phyloP scores from a whole-genome alignment of 2,329 filamentous ascomycete genomes.

The Allantophomopsis cytisporea region DNA sequence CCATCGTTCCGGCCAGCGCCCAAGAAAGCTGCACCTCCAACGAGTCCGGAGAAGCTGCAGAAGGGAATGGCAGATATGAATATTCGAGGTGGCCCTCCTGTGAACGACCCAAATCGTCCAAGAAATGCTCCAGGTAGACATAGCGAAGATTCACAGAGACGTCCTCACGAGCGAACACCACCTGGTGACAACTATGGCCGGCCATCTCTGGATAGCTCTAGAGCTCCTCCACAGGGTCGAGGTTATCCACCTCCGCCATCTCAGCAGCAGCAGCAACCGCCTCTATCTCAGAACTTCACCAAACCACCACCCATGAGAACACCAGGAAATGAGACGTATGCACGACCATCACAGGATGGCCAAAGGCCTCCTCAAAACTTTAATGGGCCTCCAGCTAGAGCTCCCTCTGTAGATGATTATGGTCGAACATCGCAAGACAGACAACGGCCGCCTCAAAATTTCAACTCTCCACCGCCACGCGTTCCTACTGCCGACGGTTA shows the following conservation, averaged over 20 bases:
- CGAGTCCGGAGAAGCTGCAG: conserved; percentile 22
- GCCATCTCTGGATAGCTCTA: conserved; percentile 10
- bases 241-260: conserved; percentile 8
- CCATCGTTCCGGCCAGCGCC: conserved; percentile 25
- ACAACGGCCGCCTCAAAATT: conserved; percentile 4
- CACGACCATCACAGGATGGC: conserved; percentile 1
- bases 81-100: conserved; percentile 8
- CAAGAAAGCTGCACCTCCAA: conserved; percentile 17
- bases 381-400: no score
- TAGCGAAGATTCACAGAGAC: conserved; percentile 5
- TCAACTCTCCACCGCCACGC: no score
- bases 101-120: conserved; percentile 4
- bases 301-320: conserved; percentile 2
- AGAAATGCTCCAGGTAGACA: conserved; percentile 11
- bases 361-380: conserved; percentile 3
- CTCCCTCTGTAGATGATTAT: conserved; percentile 9
- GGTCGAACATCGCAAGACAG: conserved; percentile 12
- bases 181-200: conserved; percentile 12
- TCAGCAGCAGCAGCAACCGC: conserved; percentile 5
- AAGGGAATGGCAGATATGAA: conserved; percentile 17
- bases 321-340: no score
- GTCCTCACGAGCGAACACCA: not conserved
- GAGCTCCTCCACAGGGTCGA: conserved; percentile 6
- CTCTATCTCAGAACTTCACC: conserved; percentile 6
- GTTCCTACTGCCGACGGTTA: conserved; percentile 9